Percentiles rank a stretch among this genome's conserved stretches.
phyloP scores from a whole-genome alignment of 805 yeast species.

The Yamadazyma endophytica region DNA sequence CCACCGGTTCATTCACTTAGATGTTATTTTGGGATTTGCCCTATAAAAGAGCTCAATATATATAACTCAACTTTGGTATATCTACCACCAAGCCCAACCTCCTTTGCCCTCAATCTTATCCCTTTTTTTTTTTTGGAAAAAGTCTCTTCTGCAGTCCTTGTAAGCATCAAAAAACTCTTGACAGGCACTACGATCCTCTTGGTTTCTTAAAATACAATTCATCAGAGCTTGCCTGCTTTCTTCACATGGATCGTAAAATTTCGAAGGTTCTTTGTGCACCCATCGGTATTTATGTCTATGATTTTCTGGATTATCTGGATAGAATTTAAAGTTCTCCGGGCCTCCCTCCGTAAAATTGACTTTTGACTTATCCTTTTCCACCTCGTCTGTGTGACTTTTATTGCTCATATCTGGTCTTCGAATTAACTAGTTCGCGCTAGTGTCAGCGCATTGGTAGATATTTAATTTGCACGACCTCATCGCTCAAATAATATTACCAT shows the following conservation, averaged over 20 bases:
- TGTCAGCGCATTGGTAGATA: no score
- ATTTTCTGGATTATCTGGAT: constrained; percentile 85
- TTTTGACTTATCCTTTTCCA: constrained; percentile 30
- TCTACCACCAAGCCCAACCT: constrained; percentile 42
- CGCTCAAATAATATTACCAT: constrained; percentile 1
- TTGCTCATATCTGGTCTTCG: not conserved
- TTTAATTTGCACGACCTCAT: not conserved
- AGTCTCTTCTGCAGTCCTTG: constrained; percentile 76
- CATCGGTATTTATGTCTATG: constrained; percentile 65
- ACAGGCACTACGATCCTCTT: constrained; percentile 61
- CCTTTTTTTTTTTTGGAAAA: constrained; percentile 33
- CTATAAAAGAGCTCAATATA: not conserved
- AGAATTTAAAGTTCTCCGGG: constrained; percentile 52
- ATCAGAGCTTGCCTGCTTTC: constrained; percentile 86
- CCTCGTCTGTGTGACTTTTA: constrained; percentile 20
- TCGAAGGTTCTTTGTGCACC: constrained; percentile 71
- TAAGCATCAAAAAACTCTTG: constrained; percentile 86
- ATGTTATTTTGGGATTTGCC: not conserved
- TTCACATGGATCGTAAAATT: constrained; percentile 89
- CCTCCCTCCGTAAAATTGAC: constrained; percentile 56
- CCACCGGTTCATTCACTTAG: not conserved
- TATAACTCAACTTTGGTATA: not conserved
- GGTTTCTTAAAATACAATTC: constrained; percentile 74
- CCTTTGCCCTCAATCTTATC: constrained; percentile 35
- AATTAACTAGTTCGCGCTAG: not conserved